Evolutionary conservation across 208 protist species (phyloP), one percentile per base, ranked within the genome.

Genomic region (Leishmania lainsoni): DNA sequence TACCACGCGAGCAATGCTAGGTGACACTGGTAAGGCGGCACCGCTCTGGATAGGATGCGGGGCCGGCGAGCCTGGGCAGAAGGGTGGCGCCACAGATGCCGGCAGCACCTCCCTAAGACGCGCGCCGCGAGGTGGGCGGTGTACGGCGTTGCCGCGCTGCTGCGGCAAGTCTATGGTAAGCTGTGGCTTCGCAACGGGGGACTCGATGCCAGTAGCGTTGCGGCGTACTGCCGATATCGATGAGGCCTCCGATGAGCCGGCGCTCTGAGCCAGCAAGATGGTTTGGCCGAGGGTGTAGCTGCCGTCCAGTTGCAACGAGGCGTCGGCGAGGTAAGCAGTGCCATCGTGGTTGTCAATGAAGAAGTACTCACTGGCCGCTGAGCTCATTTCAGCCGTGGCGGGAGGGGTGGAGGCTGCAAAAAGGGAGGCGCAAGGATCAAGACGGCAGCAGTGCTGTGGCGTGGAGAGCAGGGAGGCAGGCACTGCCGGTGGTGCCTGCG

Each of bases 301-400:
- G 76, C 89, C 89, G 74, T 92, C 87, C 6, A 85, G 65, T 65
- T 83, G 85, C 49, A 86, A 78, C 5, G 85, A 81, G 29, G 87
- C 87, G 78, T 89, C 85, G 58, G 86, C 79, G 42, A 92, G 76
- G 84, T 87, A 90, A n/a, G 81, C 89, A 49, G 89, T 92, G 76
- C 89, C 89, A 76, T 92, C 89, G 80, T 81, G 81, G 68, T 92
- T 91, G 81, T 92, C 85, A 42, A 92, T 84, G 80, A 92, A 92
- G 49, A 92, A 35, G 77, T 80, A 89, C 39, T 90, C 84, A n/a
- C 52, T 86, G 48, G 77, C 35, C 32, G 45, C 68, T 58, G 68
- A 45, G 73, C 39, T 59, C 14, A 20, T 32, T 17, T 66, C n/a
- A 3, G 61, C 82, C 6, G 58, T 52, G 39, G 32, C 54, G n/a